Evolutionary conservation across 75 land plant genomes (phyloP), one percentile per base, ranked within the genome.

Genomic region (Pinus albicaulis): DNA sequence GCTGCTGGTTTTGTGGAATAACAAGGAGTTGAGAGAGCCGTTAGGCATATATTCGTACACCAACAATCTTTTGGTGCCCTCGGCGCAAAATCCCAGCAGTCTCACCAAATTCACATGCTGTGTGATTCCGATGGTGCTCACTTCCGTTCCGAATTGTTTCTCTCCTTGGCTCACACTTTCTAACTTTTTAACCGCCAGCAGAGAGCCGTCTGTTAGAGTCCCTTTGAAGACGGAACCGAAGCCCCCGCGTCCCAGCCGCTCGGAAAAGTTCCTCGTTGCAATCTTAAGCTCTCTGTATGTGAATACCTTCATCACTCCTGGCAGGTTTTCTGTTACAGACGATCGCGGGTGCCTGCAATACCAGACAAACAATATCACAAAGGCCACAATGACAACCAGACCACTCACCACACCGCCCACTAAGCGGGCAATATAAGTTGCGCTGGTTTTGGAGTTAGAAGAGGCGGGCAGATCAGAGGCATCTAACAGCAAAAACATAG

Each of bases 11-110:
- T 25, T 25, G 22, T 75, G 28, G 81, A 81, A 81, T 28, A 81
- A 56, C 23, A 56, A 44, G 44, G 36, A 55, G 44, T 81, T 77
- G 15, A 81, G 79, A 10, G 82, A 81, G 25, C 82, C 76, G 25
- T 58, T 76, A 24, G 23, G 16, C 59, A 76, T 48, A 16, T 76
- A 76, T 75, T 84, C 86, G 58, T 84, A 84, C 57, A 84, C 59
- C 5, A 84, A 61, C 23, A 84, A 60, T 20, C 78, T 70, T 5
- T 63, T 22, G 17, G 68, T 1, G 16, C 26, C 26, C 34, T 80
- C 79, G 20, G 82, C 74, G 38, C 86, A 80, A 24, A 80, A 84
- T 16, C 86, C 86, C 25, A 72, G 26, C 15, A 84, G 79, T 60
- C 73, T 62, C 15, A 84, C 86, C 6, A 84, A 61, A 65, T 80